phyloP scores from a whole-genome alignment of 306 rosid species.

The Purshia tridentata region DNA sequence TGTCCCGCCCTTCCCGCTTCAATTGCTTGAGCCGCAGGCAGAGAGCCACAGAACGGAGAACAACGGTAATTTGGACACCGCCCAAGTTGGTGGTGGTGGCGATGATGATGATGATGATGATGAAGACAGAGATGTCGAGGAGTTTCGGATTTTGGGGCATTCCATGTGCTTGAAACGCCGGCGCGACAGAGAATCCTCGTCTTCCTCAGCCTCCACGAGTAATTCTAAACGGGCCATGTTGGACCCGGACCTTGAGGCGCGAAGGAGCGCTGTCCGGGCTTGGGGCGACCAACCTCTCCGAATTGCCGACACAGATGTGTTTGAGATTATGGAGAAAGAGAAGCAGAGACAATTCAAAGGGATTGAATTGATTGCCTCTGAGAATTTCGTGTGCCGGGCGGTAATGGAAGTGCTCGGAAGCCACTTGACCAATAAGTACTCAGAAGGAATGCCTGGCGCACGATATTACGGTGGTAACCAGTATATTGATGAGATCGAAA shows the following conservation, averaged over 20 bases:
- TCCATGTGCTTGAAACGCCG: slow-evolving; percentile 83
- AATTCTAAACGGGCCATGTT: too few relatives aligned
- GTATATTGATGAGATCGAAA: slow-evolving; percentile 81
- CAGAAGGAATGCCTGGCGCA: slow-evolving; percentile 90
- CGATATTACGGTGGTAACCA: slow-evolving; percentile 83
- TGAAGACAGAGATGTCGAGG: slow-evolving; percentile 65
- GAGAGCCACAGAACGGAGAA: slow-evolving; percentile 21
- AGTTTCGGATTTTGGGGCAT: slow-evolving; percentile 82
- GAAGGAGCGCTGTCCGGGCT: slow-evolving; percentile 52
- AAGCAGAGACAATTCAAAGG: slow-evolving; percentile 70
- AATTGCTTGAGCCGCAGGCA: slow-evolving; percentile 64
- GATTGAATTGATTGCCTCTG: slow-evolving; percentile 88
- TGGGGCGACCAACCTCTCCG: slow-evolving; percentile 73
- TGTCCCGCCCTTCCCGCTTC: slow-evolving; percentile 58
- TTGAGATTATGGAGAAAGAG: slow-evolving; percentile 78
- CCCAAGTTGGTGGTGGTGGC: too few relatives aligned
- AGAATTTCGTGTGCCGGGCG: slow-evolving; percentile 80
- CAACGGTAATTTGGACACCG: slow-evolving; percentile 27
- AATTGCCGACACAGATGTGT: slow-evolving; percentile 67
- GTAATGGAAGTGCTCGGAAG: slow-evolving; percentile 94
- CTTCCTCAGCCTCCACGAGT: neutral
- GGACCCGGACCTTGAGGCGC: slow-evolving; percentile 47
- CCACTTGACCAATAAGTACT: slow-evolving; percentile 85
- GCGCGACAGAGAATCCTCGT: slow-evolving; percentile 60
- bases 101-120: slow-evolving; percentile 28